phyloP scores from a whole-genome alignment of 495 filamentous ascomycete genomes.

The Lophium mytilinum region DNA sequence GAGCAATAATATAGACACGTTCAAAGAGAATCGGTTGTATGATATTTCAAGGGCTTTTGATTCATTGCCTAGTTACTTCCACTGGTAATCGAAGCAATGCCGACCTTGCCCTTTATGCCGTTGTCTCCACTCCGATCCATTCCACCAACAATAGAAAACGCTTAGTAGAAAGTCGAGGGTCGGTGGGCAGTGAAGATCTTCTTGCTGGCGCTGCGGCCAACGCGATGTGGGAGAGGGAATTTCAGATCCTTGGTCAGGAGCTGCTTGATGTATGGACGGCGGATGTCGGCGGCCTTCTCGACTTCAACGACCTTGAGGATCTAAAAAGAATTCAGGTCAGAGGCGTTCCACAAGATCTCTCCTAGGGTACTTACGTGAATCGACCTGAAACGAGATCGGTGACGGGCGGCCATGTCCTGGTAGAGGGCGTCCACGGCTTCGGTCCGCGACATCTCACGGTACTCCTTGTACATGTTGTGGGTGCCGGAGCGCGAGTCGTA shows the following conservation, averaged over 20 bases:
- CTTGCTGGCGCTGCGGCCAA: slow-evolving; percentile 66
- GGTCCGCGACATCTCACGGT: slow-evolving; percentile 92
- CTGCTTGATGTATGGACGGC: slow-evolving; percentile 98
- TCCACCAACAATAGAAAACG: slow-evolving; percentile 19
- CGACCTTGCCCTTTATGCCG: slow-evolving; percentile 14
- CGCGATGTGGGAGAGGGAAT: slow-evolving; percentile 97
- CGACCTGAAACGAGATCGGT: slow-evolving; percentile 94
- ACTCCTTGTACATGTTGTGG: slow-evolving; percentile 99
- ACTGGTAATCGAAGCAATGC: slow-evolving; percentile 22
- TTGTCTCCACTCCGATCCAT: slow-evolving; percentile 17
- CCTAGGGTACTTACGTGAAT: slow-evolving; percentile 68
- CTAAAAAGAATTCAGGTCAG: slow-evolving; percentile 37
- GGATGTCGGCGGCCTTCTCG: slow-evolving; percentile 83
- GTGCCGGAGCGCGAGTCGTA: slow-evolving; percentile 99
- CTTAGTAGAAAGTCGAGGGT: slow-evolving; percentile 72
- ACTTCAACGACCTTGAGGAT: slow-evolving; percentile 97
- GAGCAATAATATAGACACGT: too few relatives aligned
- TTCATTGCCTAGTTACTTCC: slow-evolving; percentile 25
- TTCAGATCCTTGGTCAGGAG: slow-evolving; percentile 88
- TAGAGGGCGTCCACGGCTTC: slow-evolving; percentile 95
- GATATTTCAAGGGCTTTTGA: slow-evolving; percentile 22
- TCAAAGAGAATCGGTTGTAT: too few relatives aligned
- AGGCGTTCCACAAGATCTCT: not conserved
- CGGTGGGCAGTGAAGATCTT: slow-evolving; percentile 86
- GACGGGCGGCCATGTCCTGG: slow-evolving; percentile 98